These are phyloP conservation scores for Chernovozyma sophiae-reginae DNA, from an alignment of 1,139 yeast genomes.

Conservation along the genomic window DNA sequence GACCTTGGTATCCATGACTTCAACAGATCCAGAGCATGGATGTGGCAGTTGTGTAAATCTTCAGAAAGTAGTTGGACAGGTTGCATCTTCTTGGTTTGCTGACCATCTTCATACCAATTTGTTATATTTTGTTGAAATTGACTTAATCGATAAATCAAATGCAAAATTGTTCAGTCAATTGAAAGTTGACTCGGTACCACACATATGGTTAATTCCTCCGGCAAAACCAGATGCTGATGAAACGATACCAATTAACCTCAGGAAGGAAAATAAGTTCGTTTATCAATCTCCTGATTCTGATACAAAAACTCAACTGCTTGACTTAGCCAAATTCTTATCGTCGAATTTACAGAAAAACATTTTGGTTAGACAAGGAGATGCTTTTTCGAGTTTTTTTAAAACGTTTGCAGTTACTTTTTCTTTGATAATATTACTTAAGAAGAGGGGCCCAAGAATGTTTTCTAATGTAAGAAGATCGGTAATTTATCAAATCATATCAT, in stretches of 20 bases:
- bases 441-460: slow-evolving; percentile 38
- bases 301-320: slow-evolving; percentile 30
- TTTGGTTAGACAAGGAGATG: slow-evolving; percentile 38
- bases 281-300: slow-evolving; percentile 28
- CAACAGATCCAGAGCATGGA: slow-evolving; percentile 30
- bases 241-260: slow-evolving; percentile 21
- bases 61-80: slow-evolving; percentile 25
- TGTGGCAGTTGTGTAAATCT: slow-evolving; percentile 27
- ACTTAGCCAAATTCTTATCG: slow-evolving; percentile 52
- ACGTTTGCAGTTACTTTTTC: slow-evolving; percentile 46
- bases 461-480: slow-evolving; percentile 26
- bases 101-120: slow-evolving; percentile 37
- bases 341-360: slow-evolving; percentile 40
- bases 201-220: slow-evolving; percentile 63
- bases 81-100: slow-evolving; percentile 39
- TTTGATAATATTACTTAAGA: slow-evolving; percentile 46
- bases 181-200: slow-evolving; percentile 52
- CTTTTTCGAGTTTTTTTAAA: slow-evolving; percentile 35
- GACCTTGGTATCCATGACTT: slow-evolving; percentile 33
- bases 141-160: slow-evolving; percentile 40
- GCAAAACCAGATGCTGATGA: slow-evolving; percentile 15
- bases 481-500: slow-evolving; percentile 34
- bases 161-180: slow-evolving; percentile 34
- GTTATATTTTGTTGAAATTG: slow-evolving; percentile 49
- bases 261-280: slow-evolving; percentile 28